Conservation (phyloP, 2,329 filamentous ascomycete genomes). For the Trichoderma sp. region DNA sequence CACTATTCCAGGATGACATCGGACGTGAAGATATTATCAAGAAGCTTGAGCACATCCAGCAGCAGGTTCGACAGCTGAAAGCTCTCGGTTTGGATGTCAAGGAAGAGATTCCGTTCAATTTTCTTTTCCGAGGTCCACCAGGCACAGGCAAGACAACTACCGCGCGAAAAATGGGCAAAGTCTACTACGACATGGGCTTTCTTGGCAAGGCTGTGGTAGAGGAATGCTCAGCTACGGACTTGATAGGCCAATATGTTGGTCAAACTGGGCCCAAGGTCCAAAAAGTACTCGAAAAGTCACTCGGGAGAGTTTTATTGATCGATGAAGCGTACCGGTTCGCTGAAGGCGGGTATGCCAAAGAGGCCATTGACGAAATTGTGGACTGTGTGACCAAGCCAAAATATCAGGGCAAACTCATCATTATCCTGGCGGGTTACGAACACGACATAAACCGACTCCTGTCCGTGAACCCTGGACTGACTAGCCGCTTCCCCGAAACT, state of each 20-base stretch:
- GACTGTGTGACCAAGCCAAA: constrained; percentile 55
- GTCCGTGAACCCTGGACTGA: constrained; percentile 61
- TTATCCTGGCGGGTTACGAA: constrained; percentile 71
- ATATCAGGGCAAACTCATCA: constrained; percentile 61
- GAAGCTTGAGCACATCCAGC: constrained; percentile 57
- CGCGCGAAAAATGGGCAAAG: constrained; percentile 71
- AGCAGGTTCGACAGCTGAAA: constrained; percentile 40
- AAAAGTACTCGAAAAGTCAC: constrained; percentile 56
- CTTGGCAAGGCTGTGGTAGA: constrained; percentile 60
- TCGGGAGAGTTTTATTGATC: constrained; percentile 69
- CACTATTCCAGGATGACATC: constrained; percentile 60
- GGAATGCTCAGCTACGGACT: constrained; percentile 67
- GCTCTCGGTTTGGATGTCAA: constrained; percentile 33
- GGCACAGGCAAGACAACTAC: constrained; percentile 74
- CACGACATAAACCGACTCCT: constrained; percentile 66
- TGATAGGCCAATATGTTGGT: constrained; percentile 69
- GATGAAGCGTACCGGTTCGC: constrained; percentile 70
- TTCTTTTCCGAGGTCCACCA: constrained; percentile 66
- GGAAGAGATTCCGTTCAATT: constrained; percentile 63
- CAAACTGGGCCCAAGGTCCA: constrained; percentile 69
- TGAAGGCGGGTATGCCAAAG: constrained; percentile 58
- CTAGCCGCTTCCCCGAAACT: constrained; percentile 64
- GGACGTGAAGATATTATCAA: constrained; percentile 58
- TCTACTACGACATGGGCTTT: constrained; percentile 75
- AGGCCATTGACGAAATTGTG: constrained; percentile 57